Evolutionary conservation across 73 alveolate genomes (phyloP), one percentile per base, ranked within the genome.

Genomic region (Vitrella brassicaformis): DNA sequence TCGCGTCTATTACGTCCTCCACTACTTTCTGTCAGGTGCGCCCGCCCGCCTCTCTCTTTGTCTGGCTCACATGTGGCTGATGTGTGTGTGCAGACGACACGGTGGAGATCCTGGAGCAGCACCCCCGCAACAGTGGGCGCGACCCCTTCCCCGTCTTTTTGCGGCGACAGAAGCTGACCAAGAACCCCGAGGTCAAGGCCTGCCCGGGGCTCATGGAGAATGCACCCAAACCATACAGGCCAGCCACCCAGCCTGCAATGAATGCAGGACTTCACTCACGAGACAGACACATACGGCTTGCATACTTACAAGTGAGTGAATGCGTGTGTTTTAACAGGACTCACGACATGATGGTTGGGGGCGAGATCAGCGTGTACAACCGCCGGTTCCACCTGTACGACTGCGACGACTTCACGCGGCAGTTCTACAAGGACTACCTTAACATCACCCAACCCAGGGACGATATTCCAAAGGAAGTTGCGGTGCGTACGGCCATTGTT

Each of bases 371-470:
- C 73, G 88, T 96, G 69, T 96, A 92, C 81, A 95, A 96, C 30
- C 82, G 98, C 71, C 95, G 92, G 68, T 86, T 92, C 78, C 79
- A 85, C 31, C 89, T 96, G 46, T 80, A 84, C 70, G 96, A 94
- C 47, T 90, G 97, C 31, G 99, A 96, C 81, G 97, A 87, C 68
- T 93, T 88, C 88, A 96, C 99, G 30, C 89, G 90, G 71, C 78
- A 85, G 46, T 96, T 97, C 95, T 96, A 91, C 87, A 74, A 80
- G 84, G 91, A 92, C 56, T 82, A 78, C 73, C 75, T 86, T 66
- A 94, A 93, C 39, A 89, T 91, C 56, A 14, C 4, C 4, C 56
- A 39, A 14, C 22, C 22, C 56, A 39, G 14, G 14, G 56, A 39
- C 4, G 22, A 4, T 14, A 39, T 39, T 39, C 56, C 56, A 4